phyloP scores from a whole-genome alignment of 1,284 basidiomycete genomes.

The Tylopilus sp. region DNA sequence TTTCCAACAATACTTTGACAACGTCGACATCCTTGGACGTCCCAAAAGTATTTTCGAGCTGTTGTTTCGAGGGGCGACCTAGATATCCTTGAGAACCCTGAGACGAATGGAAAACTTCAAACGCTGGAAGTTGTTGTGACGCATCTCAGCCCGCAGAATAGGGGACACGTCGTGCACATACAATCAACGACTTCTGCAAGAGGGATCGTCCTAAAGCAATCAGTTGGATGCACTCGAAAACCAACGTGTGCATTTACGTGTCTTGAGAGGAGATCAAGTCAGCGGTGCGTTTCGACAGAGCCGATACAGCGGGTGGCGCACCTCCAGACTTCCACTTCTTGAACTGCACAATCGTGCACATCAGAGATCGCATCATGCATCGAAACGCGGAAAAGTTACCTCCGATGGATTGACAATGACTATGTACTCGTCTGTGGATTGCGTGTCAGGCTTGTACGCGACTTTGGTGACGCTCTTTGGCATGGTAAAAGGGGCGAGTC shows the following conservation, averaged over 20 bases:
- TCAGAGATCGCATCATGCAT: slow-evolving; percentile 15
- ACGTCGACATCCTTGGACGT: slow-evolving; percentile 63
- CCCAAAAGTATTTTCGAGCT: slow-evolving; percentile 67
- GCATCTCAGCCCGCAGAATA: not conserved
- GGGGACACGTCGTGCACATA: slow-evolving; percentile 37
- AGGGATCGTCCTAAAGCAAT: slow-evolving; percentile 52
- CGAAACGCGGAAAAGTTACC: slow-evolving; percentile 39
- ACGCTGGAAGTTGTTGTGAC: slow-evolving; percentile 37
- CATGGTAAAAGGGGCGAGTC: slow-evolving; percentile 37
- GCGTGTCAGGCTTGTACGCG: slow-evolving; percentile 69
- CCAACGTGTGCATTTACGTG: slow-evolving; percentile 47
- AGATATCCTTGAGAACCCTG: slow-evolving; percentile 72
- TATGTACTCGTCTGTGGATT: slow-evolving; percentile 65
- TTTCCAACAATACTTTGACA: slow-evolving; percentile 52
- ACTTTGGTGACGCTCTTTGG: slow-evolving; percentile 56
- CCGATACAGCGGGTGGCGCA: slow-evolving; percentile 32
- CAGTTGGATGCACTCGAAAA: slow-evolving; percentile 13
- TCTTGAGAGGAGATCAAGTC: slow-evolving; percentile 40
- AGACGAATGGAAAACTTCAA: slow-evolving; percentile 48
- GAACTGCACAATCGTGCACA: slow-evolving; percentile 42
- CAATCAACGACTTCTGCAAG: slow-evolving; percentile 70
- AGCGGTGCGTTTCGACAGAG: slow-evolving; percentile 25
- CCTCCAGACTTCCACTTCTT: slow-evolving; percentile 77
- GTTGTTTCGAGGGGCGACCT: slow-evolving; percentile 67
- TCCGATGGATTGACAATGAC: slow-evolving; percentile 62